Conservation (phyloP, 225 moss, liverwort and hornwort species). For the Anthoceros angustus region DNA sequence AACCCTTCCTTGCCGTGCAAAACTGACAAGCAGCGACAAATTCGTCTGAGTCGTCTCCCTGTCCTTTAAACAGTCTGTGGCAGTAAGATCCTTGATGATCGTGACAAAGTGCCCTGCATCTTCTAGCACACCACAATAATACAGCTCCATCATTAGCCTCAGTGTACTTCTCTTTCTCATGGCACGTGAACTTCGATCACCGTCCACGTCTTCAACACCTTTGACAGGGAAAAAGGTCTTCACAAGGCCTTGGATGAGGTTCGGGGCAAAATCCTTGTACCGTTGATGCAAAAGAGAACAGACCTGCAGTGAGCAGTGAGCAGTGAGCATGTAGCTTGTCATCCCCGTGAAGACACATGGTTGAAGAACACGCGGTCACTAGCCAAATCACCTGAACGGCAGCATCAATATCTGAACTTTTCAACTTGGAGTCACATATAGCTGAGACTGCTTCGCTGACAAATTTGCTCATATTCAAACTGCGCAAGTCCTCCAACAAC, state of each 20-base stretch:
- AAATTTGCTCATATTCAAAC: constrained; percentile 89
- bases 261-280: constrained; percentile 88
- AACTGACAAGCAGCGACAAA: constrained; percentile 91
- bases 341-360: not conserved
- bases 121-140: constrained; percentile 90
- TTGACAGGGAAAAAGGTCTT: constrained; percentile 79
- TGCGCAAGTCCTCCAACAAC: constrained; percentile 68
- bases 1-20: constrained; percentile 88
- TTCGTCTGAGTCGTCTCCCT: constrained; percentile 87
- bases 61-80: constrained; percentile 70
- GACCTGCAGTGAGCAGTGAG: constrained; percentile 24
- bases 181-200: constrained; percentile 81
- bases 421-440: constrained; percentile 88
- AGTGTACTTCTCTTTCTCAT: constrained; percentile 90
- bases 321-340: not conserved
- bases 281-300: constrained; percentile 92
- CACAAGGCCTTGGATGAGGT: constrained; percentile 59
- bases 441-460: constrained; percentile 97
- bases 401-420: constrained; percentile 87
- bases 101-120: constrained; percentile 71
- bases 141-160: constrained; percentile 83
- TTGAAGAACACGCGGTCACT: not conserved
- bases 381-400: constrained; percentile 58
- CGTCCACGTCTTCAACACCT: constrained; percentile 52
- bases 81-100: constrained; percentile 79